Evolutionary conservation across 179 eudicot species (phyloP).

Genomic region (Camellia oleifera): DNA sequence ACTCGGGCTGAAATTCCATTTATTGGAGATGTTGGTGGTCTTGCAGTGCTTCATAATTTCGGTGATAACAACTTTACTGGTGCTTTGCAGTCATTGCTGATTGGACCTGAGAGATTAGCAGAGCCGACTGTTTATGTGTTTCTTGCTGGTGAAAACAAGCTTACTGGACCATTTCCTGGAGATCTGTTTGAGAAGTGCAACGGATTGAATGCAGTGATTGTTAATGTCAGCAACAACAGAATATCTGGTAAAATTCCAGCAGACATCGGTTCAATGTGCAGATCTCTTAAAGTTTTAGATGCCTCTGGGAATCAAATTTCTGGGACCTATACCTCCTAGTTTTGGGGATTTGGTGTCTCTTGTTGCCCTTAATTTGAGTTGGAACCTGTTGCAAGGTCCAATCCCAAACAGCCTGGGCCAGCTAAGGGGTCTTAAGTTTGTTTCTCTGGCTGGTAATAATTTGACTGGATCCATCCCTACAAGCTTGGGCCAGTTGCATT

Average conservation of each 20-base stretch:
- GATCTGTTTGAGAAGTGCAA: conserved; percentile 39
- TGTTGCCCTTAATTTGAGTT: conserved; percentile 37
- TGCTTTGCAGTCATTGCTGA: conserved; percentile 28
- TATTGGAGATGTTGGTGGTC: conserved; percentile 16
- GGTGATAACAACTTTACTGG: conserved; percentile 47
- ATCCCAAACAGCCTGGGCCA: conserved; percentile 36
- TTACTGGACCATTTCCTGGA: conserved; percentile 41
- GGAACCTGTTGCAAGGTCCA: conserved; percentile 39
- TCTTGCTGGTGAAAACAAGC: conserved; percentile 45
- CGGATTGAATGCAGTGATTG: conserved; percentile 28
- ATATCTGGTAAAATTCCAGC: conserved; percentile 42
- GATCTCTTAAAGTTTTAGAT: conserved; percentile 39
- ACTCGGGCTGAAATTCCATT: conserved; percentile 14
- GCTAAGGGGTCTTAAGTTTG: conserved; percentile 31
- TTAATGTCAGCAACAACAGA: conserved; percentile 39
- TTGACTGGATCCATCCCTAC: conserved; percentile 40
- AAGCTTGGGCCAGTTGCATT: conserved; percentile 38
- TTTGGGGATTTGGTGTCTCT: conserved; percentile 39
- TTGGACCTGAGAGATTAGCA: conserved; percentile 29
- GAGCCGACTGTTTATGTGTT: conserved; percentile 43
- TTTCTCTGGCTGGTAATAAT: conserved; percentile 40
- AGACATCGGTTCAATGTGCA: conserved; percentile 29
- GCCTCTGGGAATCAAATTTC: conserved; percentile 44
- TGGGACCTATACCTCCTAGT: conserved; percentile 36
- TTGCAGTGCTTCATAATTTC: conserved; percentile 38